A percentile compares a stretch with the other conserved stretches of the same genome.
Evolutionary conservation across 169 alveolate genomes (phyloP).

Genomic region (Babesia gibsoni): DNA sequence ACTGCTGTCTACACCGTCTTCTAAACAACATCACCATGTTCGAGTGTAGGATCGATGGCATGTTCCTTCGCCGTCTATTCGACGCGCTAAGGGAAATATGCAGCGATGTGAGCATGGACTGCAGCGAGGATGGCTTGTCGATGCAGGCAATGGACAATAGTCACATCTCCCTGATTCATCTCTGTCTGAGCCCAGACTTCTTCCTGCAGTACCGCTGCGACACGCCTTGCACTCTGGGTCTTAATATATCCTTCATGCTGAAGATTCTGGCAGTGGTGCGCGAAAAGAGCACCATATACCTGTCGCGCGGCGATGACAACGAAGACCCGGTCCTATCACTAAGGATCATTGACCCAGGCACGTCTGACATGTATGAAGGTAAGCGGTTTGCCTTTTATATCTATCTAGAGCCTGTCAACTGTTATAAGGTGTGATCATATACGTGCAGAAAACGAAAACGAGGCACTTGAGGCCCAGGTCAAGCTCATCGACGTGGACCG

Average conservation of each 20-base stretch:
- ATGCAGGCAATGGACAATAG: conserved; percentile 90
- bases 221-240: conserved; percentile 74
- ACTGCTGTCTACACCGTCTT: background rate
- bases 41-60: conserved; percentile 78
- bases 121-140: conserved; percentile 83
- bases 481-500: conserved; percentile 78
- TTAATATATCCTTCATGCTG: conserved; percentile 75
- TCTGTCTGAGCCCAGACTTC: conserved; percentile 81
- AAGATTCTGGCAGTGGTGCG: conserved; percentile 73
- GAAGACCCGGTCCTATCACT: conserved; percentile 64
- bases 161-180: conserved; percentile 84
- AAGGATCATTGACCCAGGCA: conserved; percentile 38
- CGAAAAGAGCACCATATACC: conserved; percentile 70
- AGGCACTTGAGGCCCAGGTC: conserved; percentile 73
- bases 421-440: conserved; percentile 55
- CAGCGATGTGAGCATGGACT: conserved; percentile 86
- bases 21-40: conserved; percentile 54
- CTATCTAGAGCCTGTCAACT: too few species aligned
- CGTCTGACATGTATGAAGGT: conserved; percentile 28
- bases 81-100: conserved; percentile 86
- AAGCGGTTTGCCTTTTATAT: background rate
- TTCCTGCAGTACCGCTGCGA: conserved; percentile 88
- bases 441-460: conserved; percentile 61
- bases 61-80: conserved; percentile 69
- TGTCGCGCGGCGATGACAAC: conserved; percentile 68